Evolutionary conservation across 257 asterid genomes (phyloP).

Genomic region (Asclepias syriaca): DNA sequence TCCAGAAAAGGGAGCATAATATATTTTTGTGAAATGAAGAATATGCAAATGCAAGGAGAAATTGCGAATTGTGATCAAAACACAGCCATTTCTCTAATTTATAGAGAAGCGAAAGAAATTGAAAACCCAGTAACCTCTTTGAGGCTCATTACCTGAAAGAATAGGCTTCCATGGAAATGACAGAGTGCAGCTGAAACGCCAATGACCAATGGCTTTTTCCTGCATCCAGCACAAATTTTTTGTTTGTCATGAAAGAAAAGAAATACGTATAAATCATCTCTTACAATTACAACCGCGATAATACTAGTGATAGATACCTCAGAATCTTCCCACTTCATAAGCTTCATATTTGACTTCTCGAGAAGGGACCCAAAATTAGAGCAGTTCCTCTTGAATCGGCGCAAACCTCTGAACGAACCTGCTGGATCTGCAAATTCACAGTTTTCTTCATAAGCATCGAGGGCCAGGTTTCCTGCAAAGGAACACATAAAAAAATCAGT

Average conservation of each 20-base stretch:
- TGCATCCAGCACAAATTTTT: conserved; percentile 20
- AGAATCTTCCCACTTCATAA: conserved; percentile 90
- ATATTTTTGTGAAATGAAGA: not conserved
- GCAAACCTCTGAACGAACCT: conserved; percentile 76
- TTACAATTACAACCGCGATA: not conserved
- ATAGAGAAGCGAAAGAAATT: not conserved
- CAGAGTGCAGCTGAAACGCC: conserved; percentile 90
- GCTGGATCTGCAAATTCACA: conserved; percentile 99
- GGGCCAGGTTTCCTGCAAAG: conserved; percentile 59
- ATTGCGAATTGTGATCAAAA: not conserved
- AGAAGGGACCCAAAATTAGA: conserved; percentile 91
- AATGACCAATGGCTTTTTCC: conserved; percentile 89
- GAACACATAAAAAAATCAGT: not conserved
- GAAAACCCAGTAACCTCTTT: not conserved
- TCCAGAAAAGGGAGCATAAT: not conserved
- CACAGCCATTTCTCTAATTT: not conserved
- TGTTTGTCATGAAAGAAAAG: not conserved
- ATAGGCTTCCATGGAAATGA: conserved; percentile 96
- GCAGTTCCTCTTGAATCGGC: conserved; percentile 80
- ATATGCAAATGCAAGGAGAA: not conserved
- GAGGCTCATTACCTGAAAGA: conserved; percentile 56
- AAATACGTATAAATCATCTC: not conserved
- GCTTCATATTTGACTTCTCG: conserved; percentile 70
- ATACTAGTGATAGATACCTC: conserved; percentile 38
- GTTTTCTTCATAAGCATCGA: conserved; percentile 76